Evolutionary conservation across 2,329 filamentous ascomycete species (phyloP).

Genomic region (Colletotrichum sublineola): DNA sequence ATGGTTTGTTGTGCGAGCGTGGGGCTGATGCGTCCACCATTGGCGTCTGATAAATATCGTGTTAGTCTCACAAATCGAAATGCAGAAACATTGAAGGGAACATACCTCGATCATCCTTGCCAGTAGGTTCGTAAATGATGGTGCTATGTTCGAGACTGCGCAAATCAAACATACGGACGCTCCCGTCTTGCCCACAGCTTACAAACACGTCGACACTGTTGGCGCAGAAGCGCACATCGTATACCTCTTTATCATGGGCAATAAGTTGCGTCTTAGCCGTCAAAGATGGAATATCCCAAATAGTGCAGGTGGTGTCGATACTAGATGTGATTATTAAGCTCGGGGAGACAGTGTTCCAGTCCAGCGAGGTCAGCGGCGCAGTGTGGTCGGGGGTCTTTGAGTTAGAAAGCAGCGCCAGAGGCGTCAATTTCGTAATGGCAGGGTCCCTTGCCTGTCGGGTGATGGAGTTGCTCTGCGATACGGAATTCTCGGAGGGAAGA

Average conservation of each 20-base stretch:
- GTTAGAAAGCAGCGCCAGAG: conserved; percentile 92
- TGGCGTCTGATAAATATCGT: conserved; percentile 58
- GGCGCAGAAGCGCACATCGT: conserved; percentile 97
- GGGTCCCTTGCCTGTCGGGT: conserved; percentile 70
- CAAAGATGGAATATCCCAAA: conserved; percentile 98
- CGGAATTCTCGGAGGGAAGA: conserved; percentile 77
- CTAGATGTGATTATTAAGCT: conserved; percentile 98
- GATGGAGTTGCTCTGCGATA: conserved; percentile 74
- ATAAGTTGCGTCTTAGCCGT: conserved; percentile 99
- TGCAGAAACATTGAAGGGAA: too few relatives aligned
- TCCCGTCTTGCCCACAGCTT: conserved; percentile 96
- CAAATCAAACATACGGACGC: conserved; percentile 98
- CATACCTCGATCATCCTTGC: conserved; percentile 81
- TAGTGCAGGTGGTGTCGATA: conserved; percentile 98
- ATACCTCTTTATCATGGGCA: conserved; percentile 98
- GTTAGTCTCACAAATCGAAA: conserved; percentile 16
- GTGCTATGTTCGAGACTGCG: conserved; percentile 97
- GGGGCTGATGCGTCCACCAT: conserved; percentile 76
- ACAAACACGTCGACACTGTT: conserved; percentile 99
- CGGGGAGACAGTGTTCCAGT: conserved; percentile 98
- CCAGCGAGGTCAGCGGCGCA: conserved; percentile 92
- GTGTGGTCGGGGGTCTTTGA: conserved; percentile 99
- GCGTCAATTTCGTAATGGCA: conserved; percentile 84
- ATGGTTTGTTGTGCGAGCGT: conserved; percentile 83
- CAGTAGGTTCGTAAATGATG: conserved; percentile 97